Evolutionary conservation across 1,284 basidiomycete genomes (phyloP).

Genomic region (Malassezia globosa): DNA sequence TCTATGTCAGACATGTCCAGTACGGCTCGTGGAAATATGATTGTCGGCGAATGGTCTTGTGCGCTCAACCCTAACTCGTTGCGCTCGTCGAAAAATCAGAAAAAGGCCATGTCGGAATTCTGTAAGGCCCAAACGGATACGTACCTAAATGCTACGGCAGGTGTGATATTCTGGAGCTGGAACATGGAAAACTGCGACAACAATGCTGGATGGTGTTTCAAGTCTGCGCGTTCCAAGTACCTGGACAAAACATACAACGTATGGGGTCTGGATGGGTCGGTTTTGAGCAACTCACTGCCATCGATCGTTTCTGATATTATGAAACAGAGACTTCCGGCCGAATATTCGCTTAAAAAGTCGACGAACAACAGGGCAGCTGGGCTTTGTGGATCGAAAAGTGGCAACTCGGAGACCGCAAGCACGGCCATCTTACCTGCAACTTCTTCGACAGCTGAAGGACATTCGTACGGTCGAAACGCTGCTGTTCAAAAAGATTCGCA

Average conservation of each 20-base stretch:
- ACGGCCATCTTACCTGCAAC: too few relatives aligned
- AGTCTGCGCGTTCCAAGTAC: conserved; percentile 25
- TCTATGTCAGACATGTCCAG: conserved; percentile 22
- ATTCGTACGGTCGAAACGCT: neutral
- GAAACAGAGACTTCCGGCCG: conserved; percentile 6
- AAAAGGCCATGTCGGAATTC: conserved; percentile 53
- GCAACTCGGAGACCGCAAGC: neutral
- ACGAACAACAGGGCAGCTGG: neutral
- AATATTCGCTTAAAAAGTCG: neutral
- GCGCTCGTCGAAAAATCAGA: conserved; percentile 51
- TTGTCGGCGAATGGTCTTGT: conserved; percentile 52
- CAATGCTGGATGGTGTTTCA: conserved; percentile 46
- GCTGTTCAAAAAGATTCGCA: neutral
- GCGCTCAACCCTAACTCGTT: conserved; percentile 58
- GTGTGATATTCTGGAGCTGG: conserved; percentile 66
- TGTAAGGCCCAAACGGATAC: conserved; percentile 58
- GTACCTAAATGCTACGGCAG: conserved; percentile 56
- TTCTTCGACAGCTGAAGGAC: neutral
- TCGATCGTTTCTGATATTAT: conserved; percentile 4
- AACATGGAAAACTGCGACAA: conserved; percentile 42
- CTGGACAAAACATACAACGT: conserved; percentile 28
- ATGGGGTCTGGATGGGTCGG: conserved; percentile 25
- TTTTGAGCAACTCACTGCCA: conserved; percentile 12
- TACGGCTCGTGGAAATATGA: conserved; percentile 53
- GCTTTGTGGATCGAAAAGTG: too few relatives aligned